Base-by-base conservation (phyloP, 345 rosid genomes). In the Sapria himalayana region DNA sequence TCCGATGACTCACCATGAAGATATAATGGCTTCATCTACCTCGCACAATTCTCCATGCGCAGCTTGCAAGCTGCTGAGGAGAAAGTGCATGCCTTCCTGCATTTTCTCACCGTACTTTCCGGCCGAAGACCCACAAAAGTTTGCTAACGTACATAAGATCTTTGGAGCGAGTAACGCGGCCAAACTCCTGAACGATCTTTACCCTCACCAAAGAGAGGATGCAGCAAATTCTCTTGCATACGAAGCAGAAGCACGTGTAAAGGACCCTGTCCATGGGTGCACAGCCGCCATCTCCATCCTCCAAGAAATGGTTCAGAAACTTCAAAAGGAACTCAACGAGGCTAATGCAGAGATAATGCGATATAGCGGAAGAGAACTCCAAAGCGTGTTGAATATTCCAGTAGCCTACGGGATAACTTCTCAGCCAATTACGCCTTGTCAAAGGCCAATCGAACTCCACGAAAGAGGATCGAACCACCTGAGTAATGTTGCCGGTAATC, bases 1-100 rank as follows among this genome's bases (percentile, higher is more conserved):
- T n/a, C n/a, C n/a, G n/a, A n/a, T n/a, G n/a, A n/a, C n/a, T n/a
- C n/a, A n/a, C n/a, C n/a, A n/a, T n/a, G n/a, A n/a, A n/a, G n/a
- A n/a, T n/a, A n/a, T n/a, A 31, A 65, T 71, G 64, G 77, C 91
- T 18, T 74, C 84, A 27, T 52, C 81, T 37, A 79, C 76, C 69
- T 67, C 96, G 20, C 81, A 81, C 85, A 85, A 74, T 65, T 72
- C 92, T 35, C 96, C 96, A 36, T 85, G 96, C 50, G 96, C 96
- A 31, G 96, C 93, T 41, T 85, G 96, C 85, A 85, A 85, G 61
- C 74, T 76, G 59, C 58, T 85, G 56, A 66, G 93, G 55, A 68
- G 96, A 59, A 85, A 80, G 58, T 85, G 96, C 63, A 59, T 77
- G 77, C 80, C 91, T 1, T 93, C 76, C 8, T 85, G 96, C 80